These are phyloP conservation scores for Actinomortierella wolfii DNA, from an alignment of 371 early-diverging fungal genomes.

Conservation along the genomic window DNA sequence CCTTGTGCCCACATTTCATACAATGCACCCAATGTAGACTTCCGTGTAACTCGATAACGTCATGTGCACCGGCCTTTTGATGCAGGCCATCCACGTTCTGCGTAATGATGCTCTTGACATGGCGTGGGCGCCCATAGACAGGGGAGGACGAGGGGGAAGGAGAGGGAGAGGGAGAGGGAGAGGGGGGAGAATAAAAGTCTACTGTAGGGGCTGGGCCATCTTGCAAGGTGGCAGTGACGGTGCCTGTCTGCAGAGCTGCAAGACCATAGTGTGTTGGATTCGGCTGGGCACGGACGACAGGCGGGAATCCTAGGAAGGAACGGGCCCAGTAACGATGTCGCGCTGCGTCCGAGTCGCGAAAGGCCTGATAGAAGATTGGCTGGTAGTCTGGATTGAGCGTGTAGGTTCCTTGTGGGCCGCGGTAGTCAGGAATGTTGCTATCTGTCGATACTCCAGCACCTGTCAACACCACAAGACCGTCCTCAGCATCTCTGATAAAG, in stretches of 20 bases:
- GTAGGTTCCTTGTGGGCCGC: slow-evolving; percentile 84
- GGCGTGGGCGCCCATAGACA: not conserved
- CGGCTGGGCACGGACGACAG: slow-evolving; percentile 68
- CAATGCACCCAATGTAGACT: slow-evolving; percentile 78
- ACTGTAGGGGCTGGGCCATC: not conserved
- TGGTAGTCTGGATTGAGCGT: slow-evolving; percentile 77
- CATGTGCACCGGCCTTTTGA: slow-evolving; percentile 56
- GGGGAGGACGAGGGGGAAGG: too few species aligned
- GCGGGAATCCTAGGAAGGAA: slow-evolving; percentile 84
- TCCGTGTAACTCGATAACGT: slow-evolving; percentile 87
- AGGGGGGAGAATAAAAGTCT: too few species aligned
- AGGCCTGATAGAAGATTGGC: slow-evolving; percentile 75
- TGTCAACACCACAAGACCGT: slow-evolving; percentile 46
- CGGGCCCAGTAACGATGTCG: slow-evolving; percentile 93
- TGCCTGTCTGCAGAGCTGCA: slow-evolving; percentile 51
- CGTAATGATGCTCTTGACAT: slow-evolving; percentile 69
- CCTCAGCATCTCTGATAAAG: slow-evolving; percentile 50
- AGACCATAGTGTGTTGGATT: slow-evolving; percentile 75
- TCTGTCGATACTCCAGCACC: slow-evolving; percentile 59
- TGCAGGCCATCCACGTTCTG: slow-evolving; percentile 94
- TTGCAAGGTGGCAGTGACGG: slow-evolving; percentile 22
- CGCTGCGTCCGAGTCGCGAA: slow-evolving; percentile 47
- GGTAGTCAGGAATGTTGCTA: slow-evolving; percentile 89
- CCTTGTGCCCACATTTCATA: slow-evolving; percentile 61
- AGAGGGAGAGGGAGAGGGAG: too few species aligned